phyloP scores from a whole-genome alignment of 495 filamentous ascomycete species.

The Astrothelium macrocarpum region DNA sequence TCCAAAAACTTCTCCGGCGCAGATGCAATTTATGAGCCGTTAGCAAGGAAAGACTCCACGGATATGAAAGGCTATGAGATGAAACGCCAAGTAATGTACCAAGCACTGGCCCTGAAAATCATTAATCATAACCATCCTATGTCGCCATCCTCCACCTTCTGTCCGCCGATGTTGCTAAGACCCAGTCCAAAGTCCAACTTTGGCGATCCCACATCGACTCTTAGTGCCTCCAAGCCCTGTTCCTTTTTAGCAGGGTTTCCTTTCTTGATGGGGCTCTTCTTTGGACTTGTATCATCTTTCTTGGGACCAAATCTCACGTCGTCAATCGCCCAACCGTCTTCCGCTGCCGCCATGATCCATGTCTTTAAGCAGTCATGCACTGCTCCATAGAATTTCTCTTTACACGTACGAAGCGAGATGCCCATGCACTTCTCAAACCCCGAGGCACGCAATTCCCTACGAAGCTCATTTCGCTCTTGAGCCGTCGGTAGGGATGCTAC shows the following conservation, averaged over 20 bases:
- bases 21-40: constrained; percentile 1
- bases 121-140: constrained; percentile 1
- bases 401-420: constrained; percentile 73
- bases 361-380: constrained; percentile 82
- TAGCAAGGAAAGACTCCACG: neutral
- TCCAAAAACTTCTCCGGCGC: neutral
- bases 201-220: constrained; percentile 24
- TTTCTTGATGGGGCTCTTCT: constrained; percentile 42
- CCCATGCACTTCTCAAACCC: constrained; percentile 92
- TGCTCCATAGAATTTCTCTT: constrained; percentile 89
- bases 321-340: constrained; percentile 77
- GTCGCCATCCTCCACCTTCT: neutral
- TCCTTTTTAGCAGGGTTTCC: constrained; percentile 9
- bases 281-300: constrained; percentile 35
- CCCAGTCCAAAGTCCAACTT: constrained; percentile 28
- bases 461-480: constrained; percentile 67
- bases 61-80: neutral
- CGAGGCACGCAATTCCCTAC: constrained; percentile 64
- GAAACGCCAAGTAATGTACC: neutral
- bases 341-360: constrained; percentile 78
- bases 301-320: constrained; percentile 61
- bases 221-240: constrained; percentile 8
- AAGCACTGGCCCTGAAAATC: neutral
- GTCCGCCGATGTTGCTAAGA: neutral
- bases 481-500: constrained; percentile 68